phyloP scores from a whole-genome alignment of 2,329 filamentous ascomycete species.

The Onygena corvina region DNA sequence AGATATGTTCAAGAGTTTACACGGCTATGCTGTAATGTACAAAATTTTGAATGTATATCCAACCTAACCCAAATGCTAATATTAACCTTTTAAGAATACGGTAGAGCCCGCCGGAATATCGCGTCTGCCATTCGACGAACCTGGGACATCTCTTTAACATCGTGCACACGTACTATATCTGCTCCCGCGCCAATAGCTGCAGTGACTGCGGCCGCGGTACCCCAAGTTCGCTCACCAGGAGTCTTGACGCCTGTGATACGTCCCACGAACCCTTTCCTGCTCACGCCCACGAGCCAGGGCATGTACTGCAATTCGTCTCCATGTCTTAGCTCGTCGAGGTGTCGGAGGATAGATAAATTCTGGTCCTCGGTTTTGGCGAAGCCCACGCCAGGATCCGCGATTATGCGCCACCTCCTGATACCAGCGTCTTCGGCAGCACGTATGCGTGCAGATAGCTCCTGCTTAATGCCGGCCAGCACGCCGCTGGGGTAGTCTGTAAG shows the following conservation, averaged over 20 bases:
- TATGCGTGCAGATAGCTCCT: slow-evolving; percentile 59
- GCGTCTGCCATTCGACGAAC: slow-evolving; percentile 83
- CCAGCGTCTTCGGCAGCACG: slow-evolving; percentile 67
- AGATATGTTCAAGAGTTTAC: too few species aligned
- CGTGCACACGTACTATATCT: slow-evolving; percentile 85
- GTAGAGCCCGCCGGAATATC: slow-evolving; percentile 31
- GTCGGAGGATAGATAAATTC: slow-evolving; percentile 66
- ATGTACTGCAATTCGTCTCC: slow-evolving; percentile 40
- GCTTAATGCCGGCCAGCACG: slow-evolving; percentile 51
- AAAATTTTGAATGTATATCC: too few species aligned
- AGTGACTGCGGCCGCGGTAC: slow-evolving; percentile 77
- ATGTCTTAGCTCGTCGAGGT: slow-evolving; percentile 49
- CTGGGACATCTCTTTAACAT: slow-evolving; percentile 72
- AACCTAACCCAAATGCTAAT: too few species aligned
- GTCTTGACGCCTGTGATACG: slow-evolving; percentile 62
- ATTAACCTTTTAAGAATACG: not conserved
- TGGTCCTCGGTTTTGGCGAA: slow-evolving; percentile 78
- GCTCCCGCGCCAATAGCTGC: slow-evolving; percentile 78
- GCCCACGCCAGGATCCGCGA: slow-evolving; percentile 85
- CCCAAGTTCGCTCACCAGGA: slow-evolving; percentile 61
- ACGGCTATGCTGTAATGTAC: not conserved
- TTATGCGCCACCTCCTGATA: slow-evolving; percentile 81
- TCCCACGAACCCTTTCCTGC: slow-evolving; percentile 82
- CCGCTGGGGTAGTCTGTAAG: slow-evolving; percentile 58
- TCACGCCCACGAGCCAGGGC: slow-evolving; percentile 82